phyloP scores from a whole-genome alignment of 1,139 yeast genomes.

The Sugiyamaella japonica region DNA sequence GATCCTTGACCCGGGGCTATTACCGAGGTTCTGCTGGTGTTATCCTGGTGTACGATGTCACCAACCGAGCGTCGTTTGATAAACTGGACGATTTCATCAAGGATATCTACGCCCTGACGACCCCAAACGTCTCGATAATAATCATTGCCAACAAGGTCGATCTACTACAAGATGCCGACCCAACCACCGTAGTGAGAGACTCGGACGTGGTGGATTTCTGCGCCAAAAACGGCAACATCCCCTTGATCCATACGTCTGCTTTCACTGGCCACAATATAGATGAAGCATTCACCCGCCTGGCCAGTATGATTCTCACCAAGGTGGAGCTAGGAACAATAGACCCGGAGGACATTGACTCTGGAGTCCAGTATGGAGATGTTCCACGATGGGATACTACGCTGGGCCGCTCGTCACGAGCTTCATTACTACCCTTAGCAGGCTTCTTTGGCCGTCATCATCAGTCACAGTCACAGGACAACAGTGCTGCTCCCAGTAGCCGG shows the following conservation, averaged over 20 bases:
- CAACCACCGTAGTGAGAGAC: conserved; percentile 37
- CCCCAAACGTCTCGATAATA: conserved; percentile 45
- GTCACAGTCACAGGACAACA: conserved; percentile 3
- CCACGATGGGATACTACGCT: conserved; percentile 42
- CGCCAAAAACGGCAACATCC: conserved; percentile 37
- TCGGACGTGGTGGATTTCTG: conserved; percentile 42
- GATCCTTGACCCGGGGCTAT: conserved; percentile 73
- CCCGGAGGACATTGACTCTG: conserved; percentile 47
- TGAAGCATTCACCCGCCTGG: conserved; percentile 53
- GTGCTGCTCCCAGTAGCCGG: conserved; percentile 4
- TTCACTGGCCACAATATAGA: conserved; percentile 61
- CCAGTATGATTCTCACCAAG: conserved; percentile 45
- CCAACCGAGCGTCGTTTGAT: conserved; percentile 54
- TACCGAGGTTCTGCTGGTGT: conserved; percentile 84
- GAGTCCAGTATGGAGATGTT: conserved; percentile 51
- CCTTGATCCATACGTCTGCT: conserved; percentile 49
- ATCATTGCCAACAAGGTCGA: conserved; percentile 54
- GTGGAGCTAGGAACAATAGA: conserved; percentile 48
- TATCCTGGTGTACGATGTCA: conserved; percentile 69
- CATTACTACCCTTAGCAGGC: conserved; percentile 15
- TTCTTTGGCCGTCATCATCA: conserved; percentile 16
- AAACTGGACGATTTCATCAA: conserved; percentile 48
- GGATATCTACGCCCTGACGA: conserved; percentile 51
- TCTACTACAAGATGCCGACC: conserved; percentile 35
- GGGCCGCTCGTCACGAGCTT: conserved; percentile 18